Base-by-base conservation (phyloP, 192 early-diverging fungal species). In the Backusella luteola region DNA sequence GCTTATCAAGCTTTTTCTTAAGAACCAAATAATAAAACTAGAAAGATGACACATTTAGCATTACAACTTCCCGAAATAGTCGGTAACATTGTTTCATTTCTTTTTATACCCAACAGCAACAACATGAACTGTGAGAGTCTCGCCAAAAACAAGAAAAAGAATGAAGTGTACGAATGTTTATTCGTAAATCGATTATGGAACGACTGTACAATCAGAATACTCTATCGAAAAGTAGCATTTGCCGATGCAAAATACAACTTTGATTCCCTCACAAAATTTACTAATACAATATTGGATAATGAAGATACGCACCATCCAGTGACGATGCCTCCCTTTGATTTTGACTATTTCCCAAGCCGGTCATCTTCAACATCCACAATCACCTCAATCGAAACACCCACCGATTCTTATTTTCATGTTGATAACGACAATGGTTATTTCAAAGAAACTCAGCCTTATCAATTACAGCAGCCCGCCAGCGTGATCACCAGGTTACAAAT, bases 221-320 rank as follows among this genome's bases (percentile, higher is more conserved):
- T 84, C 12, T 84, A 79, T 79, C 73, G 73, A 21, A 77, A 69
- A 35, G 76, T 79, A 5, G 53, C 15, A 14, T 84, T 84, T 77
- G 79, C 78, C 46, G 82, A 77, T 26, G 73, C 53, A 4, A 71
- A 70, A 44, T 26, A 52, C 8, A 67, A 77, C 29, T 42, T 71
- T 23, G 68, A 52, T 6, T 34, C 69, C 4, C 67, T 81, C 14
- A 23, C 36, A 3, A 56, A 81, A 39, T 80, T 80, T 17, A 38
- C 76, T 6, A n/a, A 49, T 49, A 49, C 34, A 1, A 35, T 72
- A 19, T 63, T 73, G 49, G 39, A 53, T 34, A n/a, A 38, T 26
- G 6, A n/a, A 21, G 12, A 8, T 32, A 17, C 1, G 8, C 9
- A 6, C 23, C 14, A 9, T 38, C 2, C 26, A 21, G 12, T 69